Evolutionary conservation across 768 basidiomycete genomes (phyloP), one percentile per base, ranked within the genome.

Genomic region (Plicaturopsis crispa): DNA sequence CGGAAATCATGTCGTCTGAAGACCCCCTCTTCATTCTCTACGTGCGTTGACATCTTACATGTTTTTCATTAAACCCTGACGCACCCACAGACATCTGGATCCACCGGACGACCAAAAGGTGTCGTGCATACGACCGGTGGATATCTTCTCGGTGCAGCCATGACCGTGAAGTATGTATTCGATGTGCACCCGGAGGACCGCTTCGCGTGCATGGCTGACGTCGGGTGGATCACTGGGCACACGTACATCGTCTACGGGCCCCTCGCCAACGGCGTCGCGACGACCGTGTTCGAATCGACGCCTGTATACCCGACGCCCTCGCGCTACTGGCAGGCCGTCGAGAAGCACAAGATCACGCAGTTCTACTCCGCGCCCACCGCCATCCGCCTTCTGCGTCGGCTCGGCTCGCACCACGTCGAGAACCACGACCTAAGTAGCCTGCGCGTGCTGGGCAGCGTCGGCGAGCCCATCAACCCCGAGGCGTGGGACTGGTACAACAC

Each of bases 401-500:
- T 94, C 24, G 94, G 94, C 34, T 74, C 80, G 40, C 80, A 91
- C 33, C 88, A 93, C 55, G 88, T 90, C 40, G 72, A 87, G 54
- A 66, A 73, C 7, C 72, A 90, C 61, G 90, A 96, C 56, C 72
- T 99, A 34, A 78, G 72, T 52, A 74, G 73, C 12, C 61, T 99
- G 41, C 80, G 96, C 41, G 84, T 96, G 5, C 67, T 99, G 26
- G 94, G 96, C 17, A 82, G 73, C 42, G 96, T 98, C 32, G 96
- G 94, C 39, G 96, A 99, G 65, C 96, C 96, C 1, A 98, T 99
- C 69, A 97, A 97, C 62, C 92, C 93, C 19, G 94, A 97, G 59
- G 94, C 94, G 8, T 97, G 96, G 94, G 77, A 93, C 51, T 98
- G 94, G 94, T 96, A 93, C 64, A 91, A 94, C 59, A 91, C 96